Evolutionary conservation across 371 early-diverging fungal genomes (phyloP), one percentile per base, ranked within the genome.

Genomic region (Mortierella sp.): DNA sequence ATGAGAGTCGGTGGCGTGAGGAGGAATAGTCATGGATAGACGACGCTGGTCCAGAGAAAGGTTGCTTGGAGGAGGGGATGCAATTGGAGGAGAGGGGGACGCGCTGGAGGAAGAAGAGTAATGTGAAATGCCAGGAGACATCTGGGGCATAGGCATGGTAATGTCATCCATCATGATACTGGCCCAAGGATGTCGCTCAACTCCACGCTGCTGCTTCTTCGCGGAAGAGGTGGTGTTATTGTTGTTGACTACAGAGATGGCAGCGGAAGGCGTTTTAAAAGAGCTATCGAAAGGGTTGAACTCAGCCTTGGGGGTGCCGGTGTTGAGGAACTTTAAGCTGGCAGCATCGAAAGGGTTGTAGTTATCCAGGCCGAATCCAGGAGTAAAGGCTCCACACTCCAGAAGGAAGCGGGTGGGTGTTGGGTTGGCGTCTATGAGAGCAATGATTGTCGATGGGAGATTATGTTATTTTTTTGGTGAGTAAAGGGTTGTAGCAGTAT

Each of bases 381-480:
- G 90, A 0, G 91, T 89, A 63, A 89, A 89, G 42, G 85, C 89
- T 26, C 88, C 81, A 57, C 84, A 87, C 60, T 90, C 84, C 75
- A 84, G 24, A 14, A 91, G 88, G 74, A 91, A 91, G 16, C 91
- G 90, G 3, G 89, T 89, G 4, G 91, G 91, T 52, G 91, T 91
- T 44, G 84, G 84, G 70, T 81, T 81, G 77, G 80, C 45, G 58
- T 85, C 85, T 85, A 76, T 21, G 47, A 31, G 60, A 45, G 14
- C 55, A 52, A 71, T 70, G 77, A 77, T 68, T 68, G 74, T 55
- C n/a, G 24, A 58, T 31, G 13, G 38, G n/a, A n/a, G n/a, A n/a
- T n/a, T n/a, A n/a, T 70, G 3, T 11, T 45, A 34, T 47, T n/a
- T 7, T 7, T 65, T 44, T 47, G 48, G 34, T 77, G 21, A 58